phyloP scores from a whole-genome alignment of 192 early-diverging fungal genomes.

The Cetraspora pellucida region DNA sequence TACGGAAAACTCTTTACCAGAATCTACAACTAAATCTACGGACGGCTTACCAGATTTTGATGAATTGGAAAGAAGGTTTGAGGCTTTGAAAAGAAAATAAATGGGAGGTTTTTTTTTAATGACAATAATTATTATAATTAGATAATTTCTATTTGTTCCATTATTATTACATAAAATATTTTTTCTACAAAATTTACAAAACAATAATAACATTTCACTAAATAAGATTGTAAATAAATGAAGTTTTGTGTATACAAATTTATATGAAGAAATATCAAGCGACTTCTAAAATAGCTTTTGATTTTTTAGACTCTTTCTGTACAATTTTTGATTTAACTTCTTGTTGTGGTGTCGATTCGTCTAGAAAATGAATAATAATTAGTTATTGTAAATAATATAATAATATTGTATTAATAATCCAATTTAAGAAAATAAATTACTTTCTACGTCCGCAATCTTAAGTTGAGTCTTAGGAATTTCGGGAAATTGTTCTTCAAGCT shows the following conservation, averaged over 20 bases:
- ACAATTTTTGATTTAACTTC: not conserved
- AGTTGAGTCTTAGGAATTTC: too few relatives aligned
- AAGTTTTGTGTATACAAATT: not conserved
- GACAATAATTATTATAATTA: not conserved
- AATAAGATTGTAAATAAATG: not conserved
- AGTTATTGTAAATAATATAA: too few relatives aligned
- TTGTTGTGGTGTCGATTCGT: not conserved
- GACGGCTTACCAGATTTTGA: constrained; percentile 70
- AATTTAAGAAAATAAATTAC: too few relatives aligned
- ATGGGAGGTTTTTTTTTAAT: not conserved
- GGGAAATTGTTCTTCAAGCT: too few relatives aligned
- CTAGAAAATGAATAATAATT: not conserved
- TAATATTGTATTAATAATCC: not conserved
- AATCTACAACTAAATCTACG: constrained; percentile 26
- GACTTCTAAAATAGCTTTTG: not conserved
- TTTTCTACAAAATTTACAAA: too few relatives aligned
- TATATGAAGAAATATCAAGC: not conserved
- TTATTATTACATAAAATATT: too few relatives aligned
- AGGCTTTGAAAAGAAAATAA: constrained; percentile 67
- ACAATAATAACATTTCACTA: too few relatives aligned
- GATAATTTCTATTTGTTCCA: not conserved
- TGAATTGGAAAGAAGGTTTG: constrained; percentile 72
- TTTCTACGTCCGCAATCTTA: too few relatives aligned
- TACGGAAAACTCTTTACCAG: constrained; percentile 15
- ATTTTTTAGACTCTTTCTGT: not conserved